phyloP scores from a whole-genome alignment of 1,284 basidiomycete species.

The Trichosporon sp. region DNA sequence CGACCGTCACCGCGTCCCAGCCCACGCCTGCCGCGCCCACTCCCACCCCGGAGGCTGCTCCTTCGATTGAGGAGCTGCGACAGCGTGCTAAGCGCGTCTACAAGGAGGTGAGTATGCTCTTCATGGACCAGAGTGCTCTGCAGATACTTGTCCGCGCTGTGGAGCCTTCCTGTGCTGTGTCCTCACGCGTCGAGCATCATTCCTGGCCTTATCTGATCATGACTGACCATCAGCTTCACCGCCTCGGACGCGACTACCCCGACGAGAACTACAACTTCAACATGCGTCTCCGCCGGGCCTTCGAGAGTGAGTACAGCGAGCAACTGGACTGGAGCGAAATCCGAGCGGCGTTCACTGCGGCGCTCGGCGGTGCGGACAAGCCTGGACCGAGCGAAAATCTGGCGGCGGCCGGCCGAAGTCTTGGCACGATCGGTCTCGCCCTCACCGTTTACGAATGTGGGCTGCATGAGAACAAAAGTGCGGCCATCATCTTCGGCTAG shows the following conservation, averaged over 20 bases:
- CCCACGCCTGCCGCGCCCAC: slow-evolving; percentile 7
- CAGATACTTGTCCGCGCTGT: neutral
- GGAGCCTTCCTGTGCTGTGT: too few species aligned
- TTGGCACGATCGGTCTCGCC: neutral
- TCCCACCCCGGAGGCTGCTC: neutral
- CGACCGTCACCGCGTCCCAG: slow-evolving; percentile 10
- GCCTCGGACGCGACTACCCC: slow-evolving; percentile 49
- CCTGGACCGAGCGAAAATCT: neutral
- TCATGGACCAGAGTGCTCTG: too few species aligned
- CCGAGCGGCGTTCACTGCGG: neutral
- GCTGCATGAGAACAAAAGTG: neutral
- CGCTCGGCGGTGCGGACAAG: neutral
- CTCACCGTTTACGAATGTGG: neutral
- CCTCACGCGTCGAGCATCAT: neutral
- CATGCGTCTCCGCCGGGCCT: slow-evolving; percentile 46
- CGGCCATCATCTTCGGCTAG: neutral
- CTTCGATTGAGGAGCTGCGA: slow-evolving; percentile 26
- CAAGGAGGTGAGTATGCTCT: slow-evolving; percentile 41
- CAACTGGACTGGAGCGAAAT: neutral
- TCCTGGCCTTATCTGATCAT: neutral
- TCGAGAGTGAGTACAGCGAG: slow-evolving; percentile 42
- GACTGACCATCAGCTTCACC: slow-evolving; percentile 38
- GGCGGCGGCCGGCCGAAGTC: neutral
- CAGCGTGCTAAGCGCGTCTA: slow-evolving; percentile 46
- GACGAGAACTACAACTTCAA: slow-evolving; percentile 49